Percentiles rank a stretch among this genome's conserved stretches.
phyloP scores from a whole-genome alignment of 176 grass and related monocot genomes.

The Neostapfia colusana region DNA sequence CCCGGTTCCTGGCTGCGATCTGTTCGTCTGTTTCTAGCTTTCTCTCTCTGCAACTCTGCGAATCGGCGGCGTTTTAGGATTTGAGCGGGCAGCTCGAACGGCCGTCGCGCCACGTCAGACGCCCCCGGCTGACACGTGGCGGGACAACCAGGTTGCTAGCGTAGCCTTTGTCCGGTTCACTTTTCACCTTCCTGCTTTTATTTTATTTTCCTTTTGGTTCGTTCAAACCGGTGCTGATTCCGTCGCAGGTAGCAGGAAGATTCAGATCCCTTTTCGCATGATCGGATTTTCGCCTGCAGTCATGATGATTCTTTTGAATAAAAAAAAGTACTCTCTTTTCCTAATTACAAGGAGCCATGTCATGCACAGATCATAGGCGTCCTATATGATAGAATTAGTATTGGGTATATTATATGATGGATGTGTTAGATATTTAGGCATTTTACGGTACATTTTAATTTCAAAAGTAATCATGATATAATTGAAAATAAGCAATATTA shows the following conservation, averaged over 20 bases:
- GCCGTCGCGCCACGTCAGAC: conserved; percentile 48
- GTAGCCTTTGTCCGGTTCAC: conserved; percentile 33
- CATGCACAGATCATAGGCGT: background rate
- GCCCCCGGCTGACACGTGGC: conserved; percentile 34
- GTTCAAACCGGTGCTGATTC: background rate
- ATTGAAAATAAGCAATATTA: no score
- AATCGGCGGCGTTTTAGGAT: conserved; percentile 55
- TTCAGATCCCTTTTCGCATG: background rate
- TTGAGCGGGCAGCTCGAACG: conserved; percentile 42
- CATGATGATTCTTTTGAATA: background rate
- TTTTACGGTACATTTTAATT: no score
- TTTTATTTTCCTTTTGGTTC: background rate
- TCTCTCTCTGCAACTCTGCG: conserved; percentile 28
- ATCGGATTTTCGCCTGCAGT: background rate
- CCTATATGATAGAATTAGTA: no score
- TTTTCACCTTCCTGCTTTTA: no score
- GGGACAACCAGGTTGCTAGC: conserved; percentile 34
- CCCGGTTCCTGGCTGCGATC: conserved; percentile 7
- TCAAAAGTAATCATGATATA: no score
- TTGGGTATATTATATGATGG: no score
- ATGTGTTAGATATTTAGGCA: no score
- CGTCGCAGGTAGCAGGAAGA: background rate
- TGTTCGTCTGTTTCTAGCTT: background rate
- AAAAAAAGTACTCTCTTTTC: background rate
- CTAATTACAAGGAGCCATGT: background rate